Evolutionary conservation across 1,284 basidiomycete genomes (phyloP), one percentile per base, ranked within the genome.

Genomic region (Puccinia brachypodii): DNA sequence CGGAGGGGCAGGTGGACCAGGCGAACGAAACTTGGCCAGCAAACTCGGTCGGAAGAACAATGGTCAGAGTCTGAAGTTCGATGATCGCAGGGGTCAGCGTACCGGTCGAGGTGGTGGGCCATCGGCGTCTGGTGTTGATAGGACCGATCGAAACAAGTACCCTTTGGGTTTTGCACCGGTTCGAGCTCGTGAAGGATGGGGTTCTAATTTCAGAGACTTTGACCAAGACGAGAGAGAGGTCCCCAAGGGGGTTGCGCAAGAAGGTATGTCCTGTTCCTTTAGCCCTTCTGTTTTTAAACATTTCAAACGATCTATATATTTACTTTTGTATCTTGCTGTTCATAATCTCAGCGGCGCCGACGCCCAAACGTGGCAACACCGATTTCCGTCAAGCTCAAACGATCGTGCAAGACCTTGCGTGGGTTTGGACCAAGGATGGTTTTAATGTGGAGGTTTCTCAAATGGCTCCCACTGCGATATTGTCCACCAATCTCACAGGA

Each of bases 341-440:
- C 42, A 8, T 47, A 11, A 47, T 60, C 11, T 14, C 25, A 73
- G 36, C 13, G 28, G 42, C 69, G 19, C 16, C 58, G 14, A 33
- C 69, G 19, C 16, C 58, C 8, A 87, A 86, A 83, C 91, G 93
- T 82, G 96, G 94, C 47, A 90, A 97, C 85, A 96, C 95, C 68
- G 95, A 97, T 88, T 98, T 97, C 90, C 93, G 96, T 87, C n/a
- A n/a, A n/a, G n/a, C 95, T 98, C 86, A 89, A 95, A 84, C 94
- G 93, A 33, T 89, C 97, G 85, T 96, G 76, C 87, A 86, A 75
- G 85, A 85, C 47, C 82, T 89, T 28, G 85, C 84, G 8, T 89
- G 88, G 89, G 84, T 83, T 40, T 89, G 88, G 88, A 73, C 28
- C 3, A 19, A 38, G 2, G 69, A 72, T 6, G 16, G 25, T 11